Evolutionary conservation across 768 basidiomycete species (phyloP), one percentile per base, ranked within the genome.

Genomic region (Auricularia cornea): DNA sequence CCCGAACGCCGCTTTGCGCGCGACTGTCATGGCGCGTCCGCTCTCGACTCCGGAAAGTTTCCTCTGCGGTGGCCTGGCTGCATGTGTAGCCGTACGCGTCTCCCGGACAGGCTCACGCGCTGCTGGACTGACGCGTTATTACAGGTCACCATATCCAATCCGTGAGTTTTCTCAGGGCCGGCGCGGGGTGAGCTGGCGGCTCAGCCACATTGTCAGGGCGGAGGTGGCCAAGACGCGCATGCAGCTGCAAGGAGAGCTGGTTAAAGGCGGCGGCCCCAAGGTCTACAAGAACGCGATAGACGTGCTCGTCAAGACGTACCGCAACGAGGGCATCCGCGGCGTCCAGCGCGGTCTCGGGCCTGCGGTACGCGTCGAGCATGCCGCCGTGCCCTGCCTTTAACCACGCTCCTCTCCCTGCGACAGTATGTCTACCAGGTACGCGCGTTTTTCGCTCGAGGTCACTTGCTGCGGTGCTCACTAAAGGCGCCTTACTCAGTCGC

Each of bases 211-310:
- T 48, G 5, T 12, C 63, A 68, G 66, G 41, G 66, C 66, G 48
- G 73, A 74, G 70, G 92, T 94, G 26, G 90, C 91, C 54, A 98
- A 98, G 76, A 98, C 97, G 48, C 88, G 96, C 62, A 77, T 99
- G 60, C 97, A 99, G 73, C 83, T 99, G 29, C 94, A 98, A 71
- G 97, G 96, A 29, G 97, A 98, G 74, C 84, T 99, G 12, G 85
- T 90, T 35, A 93, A 89, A 70, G 81, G 75, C 6, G 85, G 88
- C 10, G 81, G 80, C 18, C 66, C 73, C 67, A 90, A 85, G 71
- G 91, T 98, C 2, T 99, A 99, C 78, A 90, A 84, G 65, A 91
- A 87, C 71, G 90, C 88, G n/a, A 64, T 93, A 48, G 95, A 98
- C 70, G 94, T 91, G 16, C 76, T 96, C 33, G 76, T 77, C 38